phyloP scores from a whole-genome alignment of 768 basidiomycete genomes.

The Boletus insuetus region DNA sequence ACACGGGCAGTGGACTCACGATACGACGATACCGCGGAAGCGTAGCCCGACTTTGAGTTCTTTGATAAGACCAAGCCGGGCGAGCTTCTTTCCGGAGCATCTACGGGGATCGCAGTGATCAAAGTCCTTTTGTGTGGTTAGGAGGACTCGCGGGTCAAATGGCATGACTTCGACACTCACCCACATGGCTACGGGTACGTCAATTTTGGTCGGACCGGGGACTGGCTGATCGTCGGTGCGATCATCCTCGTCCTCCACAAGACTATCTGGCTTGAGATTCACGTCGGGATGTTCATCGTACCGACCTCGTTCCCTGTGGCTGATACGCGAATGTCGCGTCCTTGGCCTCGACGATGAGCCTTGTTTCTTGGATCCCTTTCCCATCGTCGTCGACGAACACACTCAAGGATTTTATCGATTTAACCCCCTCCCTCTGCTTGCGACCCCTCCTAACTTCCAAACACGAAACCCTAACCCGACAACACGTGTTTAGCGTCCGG shows the following conservation, averaged over 20 bases:
- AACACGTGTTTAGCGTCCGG: conserved; percentile 29
- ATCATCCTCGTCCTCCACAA: not conserved
- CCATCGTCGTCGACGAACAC: not conserved
- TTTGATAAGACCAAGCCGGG: conserved; percentile 79
- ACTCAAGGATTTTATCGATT: not conserved
- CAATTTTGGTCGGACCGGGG: conserved; percentile 2
- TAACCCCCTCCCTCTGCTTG: not conserved
- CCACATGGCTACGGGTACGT: conserved; percentile 95
- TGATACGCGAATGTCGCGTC: not conserved
- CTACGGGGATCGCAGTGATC: conserved; percentile 93
- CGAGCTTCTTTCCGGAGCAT: conserved; percentile 87
- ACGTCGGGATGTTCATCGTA: not conserved
- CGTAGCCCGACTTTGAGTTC: conserved; percentile 80
- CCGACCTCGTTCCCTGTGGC: not conserved
- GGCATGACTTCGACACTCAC: conserved; percentile 43
- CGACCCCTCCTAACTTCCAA: not conserved
- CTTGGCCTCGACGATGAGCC: not conserved
- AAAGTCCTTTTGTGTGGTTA: conserved; percentile 66
- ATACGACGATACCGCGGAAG: conserved; percentile 91
- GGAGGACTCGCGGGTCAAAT: not conserved
- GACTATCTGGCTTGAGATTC: not conserved
- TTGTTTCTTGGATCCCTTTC: not conserved
- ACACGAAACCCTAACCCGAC: conserved; percentile 26
- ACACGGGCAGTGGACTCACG: conserved; percentile 55
- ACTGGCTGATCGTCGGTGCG: not conserved